phyloP scores from a whole-genome alignment of 1,284 basidiomycete genomes.

The Exsudoporus floridanus region DNA sequence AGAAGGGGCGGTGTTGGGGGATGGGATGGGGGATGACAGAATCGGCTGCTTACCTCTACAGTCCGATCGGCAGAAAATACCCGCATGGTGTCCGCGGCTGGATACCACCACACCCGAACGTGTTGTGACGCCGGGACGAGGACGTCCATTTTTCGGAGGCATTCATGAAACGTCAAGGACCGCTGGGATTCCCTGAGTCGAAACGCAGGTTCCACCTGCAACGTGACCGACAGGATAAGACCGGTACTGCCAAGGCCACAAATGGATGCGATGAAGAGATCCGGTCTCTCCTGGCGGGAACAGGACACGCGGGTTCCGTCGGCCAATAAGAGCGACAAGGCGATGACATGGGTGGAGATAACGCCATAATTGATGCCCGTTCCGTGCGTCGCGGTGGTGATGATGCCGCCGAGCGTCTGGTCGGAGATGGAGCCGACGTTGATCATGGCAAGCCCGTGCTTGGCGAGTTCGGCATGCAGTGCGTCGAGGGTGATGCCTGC shows the following conservation, averaged over 20 bases:
- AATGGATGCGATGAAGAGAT: constrained; percentile 89
- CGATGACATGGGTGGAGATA: constrained; percentile 80
- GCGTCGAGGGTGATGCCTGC: constrained; percentile 78
- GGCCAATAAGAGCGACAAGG: constrained; percentile 73
- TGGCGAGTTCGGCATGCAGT: constrained; percentile 67
- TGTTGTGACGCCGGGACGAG: constrained; percentile 76
- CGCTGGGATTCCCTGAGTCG: constrained; percentile 78
- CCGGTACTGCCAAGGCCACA: constrained; percentile 96
- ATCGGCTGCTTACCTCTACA: constrained; percentile 56
- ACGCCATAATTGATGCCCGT: constrained; percentile 81
- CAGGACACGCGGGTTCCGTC: constrained; percentile 70
- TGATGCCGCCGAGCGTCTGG: constrained; percentile 91
- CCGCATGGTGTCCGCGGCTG: constrained; percentile 73
- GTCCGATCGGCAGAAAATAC: constrained; percentile 78
- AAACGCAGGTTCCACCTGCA: constrained; percentile 84
- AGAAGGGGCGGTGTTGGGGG: background rate
- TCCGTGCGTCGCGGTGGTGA: constrained; percentile 95
- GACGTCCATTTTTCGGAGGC: constrained; percentile 52
- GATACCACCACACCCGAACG: constrained; percentile 95
- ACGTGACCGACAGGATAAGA: constrained; percentile 76
- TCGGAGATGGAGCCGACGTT: constrained; percentile 97
- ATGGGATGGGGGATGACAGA: background rate
- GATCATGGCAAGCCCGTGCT: constrained; percentile 79
- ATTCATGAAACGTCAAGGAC: constrained; percentile 65
- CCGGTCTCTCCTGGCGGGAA: constrained; percentile 61